Base-by-base conservation (phyloP, 2,329 filamentous ascomycete species). In the Penicillium thymicola region DNA sequence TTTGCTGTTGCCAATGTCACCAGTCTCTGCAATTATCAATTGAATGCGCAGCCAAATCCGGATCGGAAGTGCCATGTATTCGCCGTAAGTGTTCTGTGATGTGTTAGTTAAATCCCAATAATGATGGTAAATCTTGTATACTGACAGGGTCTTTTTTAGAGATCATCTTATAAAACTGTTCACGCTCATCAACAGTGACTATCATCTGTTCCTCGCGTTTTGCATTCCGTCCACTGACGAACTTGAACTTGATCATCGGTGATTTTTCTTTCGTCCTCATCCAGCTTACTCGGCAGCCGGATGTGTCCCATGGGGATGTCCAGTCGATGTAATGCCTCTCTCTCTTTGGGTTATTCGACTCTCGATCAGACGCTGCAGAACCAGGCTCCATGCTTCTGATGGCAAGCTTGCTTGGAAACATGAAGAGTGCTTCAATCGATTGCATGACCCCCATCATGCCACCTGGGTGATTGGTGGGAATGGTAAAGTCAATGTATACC, bases 1-100 rank as follows among this genome's bases (percentile, higher is more conserved):
- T 2, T 27, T 8, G 21, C 45, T 51, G 16, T 28, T 41, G 8
- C 25, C 4, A 32, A 10, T 4, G 18, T 9, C 10, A 3, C 40
- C 25, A 8, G 18, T 11, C 25, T 28, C 23, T 10, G 41, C 23
- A 21, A 45, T 11, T n/a, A 45, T 14, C 21, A 34, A 40, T 27
- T 51, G 47, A 14, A 23, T 45, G 23, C 32, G 48, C 6, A 55
- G 47, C 53, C 53, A 55, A n/a, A 55, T 21, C 9, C 47, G 32
- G 36, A 30, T 41, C 5, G 53, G 53, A 42, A 40, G 21, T n/a
- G 47, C 53, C 32, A 55, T 44, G 30, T 34, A 51, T 45, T 51
- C n/a, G 7, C 53, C 53, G 16, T 34, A 55, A 18, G 7, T 25
- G n/a, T 27, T 51, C 53, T 55, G 8, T 41, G 16, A 18, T 37